phyloP scores from a whole-genome alignment of 2,329 filamentous ascomycete genomes.

The Penicillium sp. region DNA sequence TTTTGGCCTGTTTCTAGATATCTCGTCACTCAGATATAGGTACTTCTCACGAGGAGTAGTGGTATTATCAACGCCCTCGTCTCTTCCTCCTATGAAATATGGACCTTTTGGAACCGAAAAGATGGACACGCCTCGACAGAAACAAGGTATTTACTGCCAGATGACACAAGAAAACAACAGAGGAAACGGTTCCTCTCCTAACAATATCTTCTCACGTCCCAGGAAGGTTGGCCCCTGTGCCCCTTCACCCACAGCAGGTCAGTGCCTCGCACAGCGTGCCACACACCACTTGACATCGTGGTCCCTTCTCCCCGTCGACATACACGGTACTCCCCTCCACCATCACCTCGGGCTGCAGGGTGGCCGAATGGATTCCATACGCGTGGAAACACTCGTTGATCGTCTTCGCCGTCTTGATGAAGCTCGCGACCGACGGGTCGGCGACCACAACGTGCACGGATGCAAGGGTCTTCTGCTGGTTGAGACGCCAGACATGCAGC shows the following conservation, averaged over 20 bases:
- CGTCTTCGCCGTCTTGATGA: constrained; percentile 59
- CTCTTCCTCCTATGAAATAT: no score
- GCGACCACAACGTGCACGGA: constrained; percentile 66
- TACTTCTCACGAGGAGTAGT: no score
- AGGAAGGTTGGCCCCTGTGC: no score
- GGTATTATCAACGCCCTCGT: no score
- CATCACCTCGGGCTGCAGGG: constrained; percentile 64
- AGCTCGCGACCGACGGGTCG: constrained; percentile 55
- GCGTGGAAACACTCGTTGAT: constrained; percentile 68
- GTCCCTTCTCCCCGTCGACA: constrained; percentile 26
- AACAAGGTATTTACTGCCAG: no score
- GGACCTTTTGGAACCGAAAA: no score
- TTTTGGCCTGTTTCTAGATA: no score
- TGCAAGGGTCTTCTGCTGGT: constrained; percentile 67
- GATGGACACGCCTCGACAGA: no score
- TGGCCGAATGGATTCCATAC: constrained; percentile 69
- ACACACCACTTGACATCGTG: constrained; percentile 53
- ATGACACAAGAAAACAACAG: no score
- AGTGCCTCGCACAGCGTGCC: constrained; percentile 52
- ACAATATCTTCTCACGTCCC: no score
- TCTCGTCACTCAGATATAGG: no score
- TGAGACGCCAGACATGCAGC: constrained; percentile 70
- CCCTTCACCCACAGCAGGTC: constrained; percentile 51
- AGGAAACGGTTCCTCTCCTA: no score
- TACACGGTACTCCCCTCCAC: constrained; percentile 5